Percentiles rank a stretch among this genome's conserved stretches.
Evolutionary conservation across 352 stramenopile genomes (phyloP).

Genomic region (Globisporangium cylindrosporum): DNA sequence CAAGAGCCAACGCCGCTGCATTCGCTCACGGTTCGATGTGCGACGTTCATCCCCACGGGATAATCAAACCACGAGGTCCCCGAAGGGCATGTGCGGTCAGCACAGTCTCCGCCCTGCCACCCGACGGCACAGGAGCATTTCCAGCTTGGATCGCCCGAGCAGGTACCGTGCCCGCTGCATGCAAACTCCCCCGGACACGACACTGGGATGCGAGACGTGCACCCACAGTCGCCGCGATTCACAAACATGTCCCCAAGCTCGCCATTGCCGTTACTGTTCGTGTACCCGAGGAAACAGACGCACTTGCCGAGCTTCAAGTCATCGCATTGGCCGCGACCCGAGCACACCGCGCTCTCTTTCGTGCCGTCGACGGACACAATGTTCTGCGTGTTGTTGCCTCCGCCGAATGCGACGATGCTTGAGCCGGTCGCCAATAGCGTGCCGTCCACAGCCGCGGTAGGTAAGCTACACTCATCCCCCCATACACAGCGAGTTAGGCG

Average conservation of each 20-base stretch:
- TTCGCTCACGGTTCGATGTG: slow-evolving; percentile 46
- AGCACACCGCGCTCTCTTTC: slow-evolving; percentile 71
- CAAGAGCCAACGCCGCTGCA: slow-evolving; percentile 67
- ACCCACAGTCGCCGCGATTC: slow-evolving; percentile 67
- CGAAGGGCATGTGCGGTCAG: slow-evolving; percentile 56
- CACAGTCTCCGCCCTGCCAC: slow-evolving; percentile 78
- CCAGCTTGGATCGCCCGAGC: slow-evolving; percentile 47
- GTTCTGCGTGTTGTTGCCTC: slow-evolving; percentile 22
- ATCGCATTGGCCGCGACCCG: slow-evolving; percentile 60
- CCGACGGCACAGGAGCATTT: slow-evolving; percentile 67
- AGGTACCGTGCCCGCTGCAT: slow-evolving; percentile 79
- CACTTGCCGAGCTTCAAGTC: slow-evolving; percentile 56
- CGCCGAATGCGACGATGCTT: slow-evolving; percentile 24
- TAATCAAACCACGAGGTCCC: slow-evolving; percentile 68
- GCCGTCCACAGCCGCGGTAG: slow-evolving; percentile 49
- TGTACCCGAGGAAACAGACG: slow-evolving; percentile 61
- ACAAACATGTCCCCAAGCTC: slow-evolving; percentile 37
- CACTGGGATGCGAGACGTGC: slow-evolving; percentile 50
- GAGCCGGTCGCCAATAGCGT: slow-evolving; percentile 30
- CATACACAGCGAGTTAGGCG: slow-evolving; percentile 6
- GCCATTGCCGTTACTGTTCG: slow-evolving; percentile 61
- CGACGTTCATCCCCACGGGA: slow-evolving; percentile 46
- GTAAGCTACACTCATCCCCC: slow-evolving; percentile 31
- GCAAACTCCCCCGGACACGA: slow-evolving; percentile 63
- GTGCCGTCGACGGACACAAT: slow-evolving; percentile 50